Evolutionary conservation across 768 basidiomycete species (phyloP).

Genomic region (Hygrocybe punicea): DNA sequence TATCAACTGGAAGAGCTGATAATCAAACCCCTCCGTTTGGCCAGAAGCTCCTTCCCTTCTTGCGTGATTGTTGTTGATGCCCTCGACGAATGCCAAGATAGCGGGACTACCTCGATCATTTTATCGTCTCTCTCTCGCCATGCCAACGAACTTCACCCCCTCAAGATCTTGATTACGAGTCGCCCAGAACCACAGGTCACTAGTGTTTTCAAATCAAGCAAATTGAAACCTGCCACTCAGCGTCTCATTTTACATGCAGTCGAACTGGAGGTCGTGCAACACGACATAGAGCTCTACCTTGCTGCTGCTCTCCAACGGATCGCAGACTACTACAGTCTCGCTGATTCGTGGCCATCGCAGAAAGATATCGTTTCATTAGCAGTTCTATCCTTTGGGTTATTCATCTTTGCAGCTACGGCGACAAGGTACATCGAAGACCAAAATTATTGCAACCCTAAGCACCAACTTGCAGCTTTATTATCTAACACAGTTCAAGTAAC

Average conservation of each 20-base stretch:
- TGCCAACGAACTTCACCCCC: constrained; percentile 5
- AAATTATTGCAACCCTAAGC: constrained; percentile 7
- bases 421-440: constrained; percentile 22
- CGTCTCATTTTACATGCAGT: constrained; percentile 4
- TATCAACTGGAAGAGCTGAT: constrained; percentile 18
- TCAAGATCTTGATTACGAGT: constrained; percentile 23
- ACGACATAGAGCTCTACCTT: constrained; percentile 19
- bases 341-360: constrained; percentile 20
- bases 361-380: constrained; percentile 15
- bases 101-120: constrained; percentile 6
- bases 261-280: constrained; percentile 4
- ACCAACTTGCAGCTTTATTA: constrained; percentile 13
- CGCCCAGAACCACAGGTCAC: constrained; percentile 27
- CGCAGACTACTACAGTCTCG: not conserved
- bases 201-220: not conserved
- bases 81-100: constrained; percentile 27
- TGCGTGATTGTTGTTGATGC: constrained; percentile 26
- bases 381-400: constrained; percentile 20
- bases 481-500: not conserved
- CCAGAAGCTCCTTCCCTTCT: not conserved
- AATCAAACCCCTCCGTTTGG: constrained; percentile 2
- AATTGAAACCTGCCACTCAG: not conserved
- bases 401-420: constrained; percentile 28
- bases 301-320: constrained; percentile 13
- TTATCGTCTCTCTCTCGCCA: not conserved